These are phyloP conservation scores for Trichoderma sp. DNA, from an alignment of 2,329 filamentous ascomycete genomes.

Conservation along the genomic window DNA sequence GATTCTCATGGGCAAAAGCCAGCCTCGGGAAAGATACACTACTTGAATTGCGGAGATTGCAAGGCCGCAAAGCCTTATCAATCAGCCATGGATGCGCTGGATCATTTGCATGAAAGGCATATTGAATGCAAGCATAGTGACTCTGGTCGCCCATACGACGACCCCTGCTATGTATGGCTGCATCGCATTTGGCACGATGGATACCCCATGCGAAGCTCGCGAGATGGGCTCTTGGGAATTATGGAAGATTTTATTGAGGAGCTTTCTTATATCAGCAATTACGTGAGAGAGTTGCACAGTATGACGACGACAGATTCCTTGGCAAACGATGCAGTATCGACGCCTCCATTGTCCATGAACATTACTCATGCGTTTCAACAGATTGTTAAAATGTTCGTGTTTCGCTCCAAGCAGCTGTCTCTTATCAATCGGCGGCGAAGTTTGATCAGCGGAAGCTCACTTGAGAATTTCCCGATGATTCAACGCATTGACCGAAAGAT, in stretches of 20 bases:
- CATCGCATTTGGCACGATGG: not conserved
- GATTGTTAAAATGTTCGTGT: conserved; percentile 4
- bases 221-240: not conserved
- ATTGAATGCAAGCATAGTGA: not conserved
- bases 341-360: not conserved
- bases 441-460: not conserved
- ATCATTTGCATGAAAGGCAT: conserved; percentile 17
- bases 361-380: not conserved
- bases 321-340: not conserved
- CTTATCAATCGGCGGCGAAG: not conserved
- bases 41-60: not conserved
- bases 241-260: not conserved
- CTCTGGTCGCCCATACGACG: conserved; percentile 10
- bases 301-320: not conserved
- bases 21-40: not conserved
- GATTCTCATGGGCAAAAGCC: not conserved
- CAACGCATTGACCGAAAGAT: not conserved
- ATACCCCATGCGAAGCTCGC: not conserved
- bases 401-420: conserved; percentile 4
- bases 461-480: not conserved
- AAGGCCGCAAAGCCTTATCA: not conserved
- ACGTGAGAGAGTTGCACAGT: not conserved
- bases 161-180: conserved; percentile 26
- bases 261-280: not conserved
- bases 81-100: not conserved